phyloP scores from a whole-genome alignment of 73 alveolate species.

The Blepharisma stoltei region DNA sequence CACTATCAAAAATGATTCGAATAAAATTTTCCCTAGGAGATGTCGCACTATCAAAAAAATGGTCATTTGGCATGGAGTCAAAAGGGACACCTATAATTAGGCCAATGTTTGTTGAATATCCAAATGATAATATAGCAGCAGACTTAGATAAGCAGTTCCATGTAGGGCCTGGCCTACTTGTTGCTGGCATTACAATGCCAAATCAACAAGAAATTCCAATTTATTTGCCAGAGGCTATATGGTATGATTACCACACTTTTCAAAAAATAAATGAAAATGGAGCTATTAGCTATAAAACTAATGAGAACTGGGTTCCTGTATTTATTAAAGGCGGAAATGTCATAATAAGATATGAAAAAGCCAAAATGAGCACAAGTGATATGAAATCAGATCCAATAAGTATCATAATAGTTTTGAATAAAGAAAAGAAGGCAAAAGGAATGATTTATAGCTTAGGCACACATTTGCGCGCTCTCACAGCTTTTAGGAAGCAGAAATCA shows the following conservation, averaged over 20 bases:
- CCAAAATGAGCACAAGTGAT: slow-evolving; percentile 50
- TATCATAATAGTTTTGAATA: slow-evolving; percentile 47
- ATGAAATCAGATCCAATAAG: slow-evolving; percentile 72
- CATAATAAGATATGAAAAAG: slow-evolving; percentile 54
- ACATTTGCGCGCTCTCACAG: too few relatives aligned
- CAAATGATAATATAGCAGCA: slow-evolving; percentile 26
- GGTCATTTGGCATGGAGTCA: too few relatives aligned
- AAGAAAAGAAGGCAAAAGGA: slow-evolving; percentile 49
- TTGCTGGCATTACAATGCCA: slow-evolving; percentile 41
- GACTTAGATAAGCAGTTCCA: slow-evolving; percentile 53
- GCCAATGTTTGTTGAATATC: slow-evolving; percentile 46
- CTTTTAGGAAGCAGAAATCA: too few relatives aligned
- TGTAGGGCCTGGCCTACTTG: slow-evolving; percentile 67
- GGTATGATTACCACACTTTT: slow-evolving; percentile 66
- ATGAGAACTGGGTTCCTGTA: slow-evolving; percentile 49
- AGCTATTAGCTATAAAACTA: slow-evolving; percentile 29
- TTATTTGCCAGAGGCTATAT: slow-evolving; percentile 62
- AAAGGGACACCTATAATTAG: slow-evolving; percentile 47
- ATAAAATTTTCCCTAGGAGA: too few relatives aligned
- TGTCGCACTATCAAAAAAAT: too few relatives aligned
- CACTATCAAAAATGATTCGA: too few relatives aligned
- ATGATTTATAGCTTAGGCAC: too few relatives aligned
- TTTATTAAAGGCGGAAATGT: slow-evolving; percentile 67
- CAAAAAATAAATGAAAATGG: slow-evolving; percentile 36
- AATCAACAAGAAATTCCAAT: slow-evolving; percentile 44